phyloP scores from a whole-genome alignment of 1,139 yeast genomes.

The Yamadazyma pseudoaaseri region DNA sequence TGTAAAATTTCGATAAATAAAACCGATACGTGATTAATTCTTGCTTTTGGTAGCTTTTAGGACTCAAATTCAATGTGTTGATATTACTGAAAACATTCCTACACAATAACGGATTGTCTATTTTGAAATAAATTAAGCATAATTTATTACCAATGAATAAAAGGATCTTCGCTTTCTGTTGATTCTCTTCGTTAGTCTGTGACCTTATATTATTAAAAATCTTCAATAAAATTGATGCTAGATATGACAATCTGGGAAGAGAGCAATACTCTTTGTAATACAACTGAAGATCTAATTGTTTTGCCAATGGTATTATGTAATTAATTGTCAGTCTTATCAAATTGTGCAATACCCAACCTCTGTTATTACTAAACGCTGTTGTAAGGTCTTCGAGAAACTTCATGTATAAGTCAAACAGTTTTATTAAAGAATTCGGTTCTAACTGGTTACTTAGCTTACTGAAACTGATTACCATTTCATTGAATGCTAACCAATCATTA shows the following conservation, averaged over 20 bases:
- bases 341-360: slow-evolving; percentile 49
- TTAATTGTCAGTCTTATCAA: slow-evolving; percentile 43
- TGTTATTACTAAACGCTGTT: slow-evolving; percentile 54
- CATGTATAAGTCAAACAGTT: slow-evolving; percentile 60
- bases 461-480: slow-evolving; percentile 49
- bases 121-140: slow-evolving; percentile 61
- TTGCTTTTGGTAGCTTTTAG: slow-evolving; percentile 35
- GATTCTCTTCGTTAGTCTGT: slow-evolving; percentile 43
- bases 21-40: slow-evolving; percentile 59
- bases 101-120: slow-evolving; percentile 66
- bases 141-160: slow-evolving; percentile 56
- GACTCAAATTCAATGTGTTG: slow-evolving; percentile 52
- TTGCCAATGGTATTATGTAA: slow-evolving; percentile 49
- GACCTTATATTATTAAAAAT: slow-evolving; percentile 64
- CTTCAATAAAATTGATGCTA: slow-evolving; percentile 58
- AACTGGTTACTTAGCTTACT: slow-evolving; percentile 51
- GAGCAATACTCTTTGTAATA: slow-evolving; percentile 39
- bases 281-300: slow-evolving; percentile 47
- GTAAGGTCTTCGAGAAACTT: slow-evolving; percentile 53
- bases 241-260: slow-evolving; percentile 49
- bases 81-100: slow-evolving; percentile 75
- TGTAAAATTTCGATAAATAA: slow-evolving; percentile 63
- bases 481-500: slow-evolving; percentile 50
- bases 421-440: slow-evolving; percentile 56
- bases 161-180: slow-evolving; percentile 50